Base-by-base conservation (phyloP, 2,329 filamentous ascomycete species). In the Stagonosporopsis rhizophila region DNA sequence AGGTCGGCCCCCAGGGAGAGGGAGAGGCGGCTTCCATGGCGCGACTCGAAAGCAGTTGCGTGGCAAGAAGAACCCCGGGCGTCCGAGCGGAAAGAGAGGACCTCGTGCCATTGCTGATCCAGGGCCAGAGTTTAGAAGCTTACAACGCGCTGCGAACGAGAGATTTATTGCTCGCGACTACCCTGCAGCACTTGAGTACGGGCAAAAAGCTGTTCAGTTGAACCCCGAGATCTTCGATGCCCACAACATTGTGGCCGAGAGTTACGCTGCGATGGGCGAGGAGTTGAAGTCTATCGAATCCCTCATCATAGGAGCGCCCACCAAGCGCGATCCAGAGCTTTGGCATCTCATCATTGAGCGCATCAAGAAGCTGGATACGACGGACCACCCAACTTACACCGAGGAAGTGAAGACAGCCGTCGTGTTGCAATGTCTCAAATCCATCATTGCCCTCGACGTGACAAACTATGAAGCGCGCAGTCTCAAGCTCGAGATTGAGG, bases 101-200 rank as follows among this genome's bases (percentile, higher is more conserved):
- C 78, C 78, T 44, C 75, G 77, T 25, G 86, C 87, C 70, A 83
- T 86, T 22, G 87, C 85, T 8, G 88, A 90, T 70, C 88, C 87
- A 15, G 85, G 87, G 40, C 86, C 83, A 37, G 87, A 92, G 64
- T 90, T 92, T 72, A 91, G 88, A 66, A 80, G 84, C 37, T 80
- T 88, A 38, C 81, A 92, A 44, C 82, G 84, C 42, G 81, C 84
- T 67, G 90, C 90, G 3, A 90, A 87, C 56, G 82, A 87, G 57
- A 85, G 87, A 4, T 92, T 88, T 68, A 80, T 91, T 56, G 79
- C 83, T 9, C 80, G 83, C 23, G 81, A 88, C 19, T 87, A 88
- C 60, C 81, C 85, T 5, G 78, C 81, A 2, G 74, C 74, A 14
- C 66, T 74, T 23, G 62, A 68, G 6, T 70, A 67, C 51, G 70